Evolutionary conservation across 2,329 filamentous ascomycete species (phyloP).

Genomic region (Tolypocladium tropicale): DNA sequence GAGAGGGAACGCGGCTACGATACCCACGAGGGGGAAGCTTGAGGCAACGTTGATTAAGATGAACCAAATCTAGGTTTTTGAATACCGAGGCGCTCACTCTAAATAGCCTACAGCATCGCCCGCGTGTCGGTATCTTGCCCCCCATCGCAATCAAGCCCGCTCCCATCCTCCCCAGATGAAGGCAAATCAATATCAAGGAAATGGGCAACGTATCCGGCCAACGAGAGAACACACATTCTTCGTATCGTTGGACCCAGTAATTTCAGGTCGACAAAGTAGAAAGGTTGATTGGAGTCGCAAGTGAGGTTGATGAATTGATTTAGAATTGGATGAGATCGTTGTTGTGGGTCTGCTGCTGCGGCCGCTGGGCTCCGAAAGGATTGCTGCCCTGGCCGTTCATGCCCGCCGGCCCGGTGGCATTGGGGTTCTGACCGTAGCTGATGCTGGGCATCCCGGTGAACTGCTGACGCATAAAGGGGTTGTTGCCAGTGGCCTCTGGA

Average conservation of each 20-base stretch:
- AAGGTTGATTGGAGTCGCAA: neutral
- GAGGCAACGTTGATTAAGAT: slow-evolving; percentile 4
- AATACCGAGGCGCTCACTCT: slow-evolving; percentile 2
- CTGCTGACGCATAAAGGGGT: slow-evolving; percentile 80
- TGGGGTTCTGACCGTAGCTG: slow-evolving; percentile 34
- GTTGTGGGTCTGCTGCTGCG: slow-evolving; percentile 38
- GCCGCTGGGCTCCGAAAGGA: slow-evolving; percentile 43
- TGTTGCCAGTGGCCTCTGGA: slow-evolving; percentile 66
- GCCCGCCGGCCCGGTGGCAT: slow-evolving; percentile 45
- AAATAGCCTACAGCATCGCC: slow-evolving; percentile 1
- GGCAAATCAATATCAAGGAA: slow-evolving; percentile 2
- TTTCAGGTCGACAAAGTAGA: slow-evolving; percentile 3
- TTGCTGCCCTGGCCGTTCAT: slow-evolving; percentile 45
- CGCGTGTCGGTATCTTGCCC: neutral
- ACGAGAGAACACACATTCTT: neutral
- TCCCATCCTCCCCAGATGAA: neutral
- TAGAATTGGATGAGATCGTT: slow-evolving; percentile 57
- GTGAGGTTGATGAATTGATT: slow-evolving; percentile 4
- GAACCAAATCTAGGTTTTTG: slow-evolving; percentile 5
- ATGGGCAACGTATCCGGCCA: neutral
- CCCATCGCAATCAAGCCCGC: neutral
- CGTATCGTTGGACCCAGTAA: neutral
- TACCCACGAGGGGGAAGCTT: slow-evolving; percentile 5
- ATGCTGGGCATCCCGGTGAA: slow-evolving; percentile 66
- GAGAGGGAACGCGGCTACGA: neutral